These are phyloP conservation scores for Talaromyces sp. DNA, from an alignment of 2,329 filamentous ascomycete species.

Conservation along the genomic window DNA sequence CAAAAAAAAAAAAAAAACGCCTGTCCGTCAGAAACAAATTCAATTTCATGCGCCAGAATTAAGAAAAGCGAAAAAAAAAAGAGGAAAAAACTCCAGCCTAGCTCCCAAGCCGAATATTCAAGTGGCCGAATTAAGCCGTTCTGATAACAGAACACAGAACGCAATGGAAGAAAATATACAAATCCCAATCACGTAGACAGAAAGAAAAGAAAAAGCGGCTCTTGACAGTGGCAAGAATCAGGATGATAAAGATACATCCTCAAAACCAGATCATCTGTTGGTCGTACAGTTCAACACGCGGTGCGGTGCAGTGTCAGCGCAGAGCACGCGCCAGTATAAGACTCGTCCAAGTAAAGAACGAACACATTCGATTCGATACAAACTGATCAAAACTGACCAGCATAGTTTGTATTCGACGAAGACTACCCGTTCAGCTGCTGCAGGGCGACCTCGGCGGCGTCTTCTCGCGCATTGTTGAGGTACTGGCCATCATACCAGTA, in stretches of 20 bases:
- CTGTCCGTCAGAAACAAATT: neutral
- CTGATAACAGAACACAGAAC: neutral
- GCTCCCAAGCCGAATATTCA: constrained; percentile 9
- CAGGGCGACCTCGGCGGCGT: constrained; percentile 75
- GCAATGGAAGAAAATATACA: neutral
- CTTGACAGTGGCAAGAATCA: too few species aligned
- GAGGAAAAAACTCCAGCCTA: constrained; percentile 11
- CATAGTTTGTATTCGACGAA: constrained; percentile 17
- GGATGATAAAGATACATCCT: too few species aligned
- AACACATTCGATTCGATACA: neutral
- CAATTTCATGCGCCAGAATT: neutral
- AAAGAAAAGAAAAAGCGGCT: too few species aligned
- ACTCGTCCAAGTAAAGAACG: neutral
- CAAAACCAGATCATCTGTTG: neutral
- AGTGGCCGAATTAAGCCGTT: neutral
- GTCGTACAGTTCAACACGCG: neutral
- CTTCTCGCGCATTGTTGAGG: constrained; percentile 80
- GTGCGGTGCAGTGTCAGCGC: neutral
- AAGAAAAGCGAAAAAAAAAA: too few species aligned
- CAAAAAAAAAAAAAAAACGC: too few species aligned
- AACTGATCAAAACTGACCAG: constrained; percentile 18
- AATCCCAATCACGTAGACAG: neutral
- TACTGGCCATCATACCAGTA: constrained; percentile 91
- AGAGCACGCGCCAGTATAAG: neutral
- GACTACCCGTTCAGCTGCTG: constrained; percentile 25